Evolutionary conservation across 2,329 filamentous ascomycete genomes (phyloP).

Genomic region (Xylariaceae sp.): DNA sequence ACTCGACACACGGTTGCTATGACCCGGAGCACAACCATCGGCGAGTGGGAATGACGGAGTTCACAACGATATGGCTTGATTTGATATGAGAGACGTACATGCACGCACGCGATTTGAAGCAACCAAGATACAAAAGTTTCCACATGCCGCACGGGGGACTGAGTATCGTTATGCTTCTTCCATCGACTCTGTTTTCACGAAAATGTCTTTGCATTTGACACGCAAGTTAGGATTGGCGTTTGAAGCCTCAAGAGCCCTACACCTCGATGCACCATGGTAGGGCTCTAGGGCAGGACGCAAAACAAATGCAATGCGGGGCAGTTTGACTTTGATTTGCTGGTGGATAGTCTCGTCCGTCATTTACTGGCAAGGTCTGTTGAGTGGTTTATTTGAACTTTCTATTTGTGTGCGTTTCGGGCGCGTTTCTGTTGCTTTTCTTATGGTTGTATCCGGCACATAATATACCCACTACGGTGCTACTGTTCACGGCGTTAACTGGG

Average conservation of each 20-base stretch:
- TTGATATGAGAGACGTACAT: background rate
- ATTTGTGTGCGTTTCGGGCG: background rate
- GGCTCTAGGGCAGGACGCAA: background rate
- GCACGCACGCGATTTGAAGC: background rate
- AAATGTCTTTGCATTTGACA: background rate
- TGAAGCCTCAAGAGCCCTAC: background rate
- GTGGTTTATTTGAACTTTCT: conserved; percentile 7
- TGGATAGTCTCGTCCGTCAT: conserved; percentile 5
- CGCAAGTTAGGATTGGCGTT: conserved; percentile 1
- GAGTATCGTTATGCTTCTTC: background rate
- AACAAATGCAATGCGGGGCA: background rate
- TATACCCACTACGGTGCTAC: conserved; percentile 27
- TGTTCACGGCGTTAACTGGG: conserved; percentile 13
- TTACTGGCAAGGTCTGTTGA: conserved; percentile 5
- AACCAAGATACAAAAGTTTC: background rate
- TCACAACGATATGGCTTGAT: background rate
- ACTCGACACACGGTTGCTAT: background rate
- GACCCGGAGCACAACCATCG: background rate
- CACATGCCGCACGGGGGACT: background rate
- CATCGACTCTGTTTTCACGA: background rate
- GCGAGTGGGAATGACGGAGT: background rate
- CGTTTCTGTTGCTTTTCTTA: conserved; percentile 3
- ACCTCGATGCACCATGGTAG: background rate
- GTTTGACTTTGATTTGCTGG: conserved; percentile 9
- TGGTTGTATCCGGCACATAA: conserved; percentile 22